These are phyloP conservation scores for Fusarium avenaceum DNA, from an alignment of 2,329 filamentous ascomycete genomes.

Conservation along the genomic window DNA sequence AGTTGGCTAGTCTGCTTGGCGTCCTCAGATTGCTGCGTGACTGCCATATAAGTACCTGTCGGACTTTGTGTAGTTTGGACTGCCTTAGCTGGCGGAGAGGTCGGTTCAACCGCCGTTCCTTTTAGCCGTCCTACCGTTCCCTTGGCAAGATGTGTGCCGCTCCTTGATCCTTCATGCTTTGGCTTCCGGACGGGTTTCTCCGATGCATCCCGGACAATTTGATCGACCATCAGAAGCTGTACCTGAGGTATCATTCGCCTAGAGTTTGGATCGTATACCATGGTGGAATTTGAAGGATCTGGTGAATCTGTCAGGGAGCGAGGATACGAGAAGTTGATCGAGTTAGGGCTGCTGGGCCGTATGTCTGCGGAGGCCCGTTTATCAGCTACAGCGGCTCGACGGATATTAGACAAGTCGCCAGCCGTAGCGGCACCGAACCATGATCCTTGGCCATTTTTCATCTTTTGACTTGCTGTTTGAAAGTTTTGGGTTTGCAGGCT, in stretches of 20 bases:
- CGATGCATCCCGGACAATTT: constrained; percentile 56
- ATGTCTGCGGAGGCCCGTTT: constrained; percentile 50
- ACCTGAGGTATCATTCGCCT: constrained; percentile 69
- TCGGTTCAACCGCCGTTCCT: constrained; percentile 61
- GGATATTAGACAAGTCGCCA: constrained; percentile 61
- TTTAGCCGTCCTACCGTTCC: constrained; percentile 67
- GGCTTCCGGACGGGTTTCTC: constrained; percentile 58
- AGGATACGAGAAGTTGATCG: constrained; percentile 72
- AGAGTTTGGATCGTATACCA: constrained; percentile 77
- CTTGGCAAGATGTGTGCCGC: constrained; percentile 62
- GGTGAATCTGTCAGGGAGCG: constrained; percentile 60
- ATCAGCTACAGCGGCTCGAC: constrained; percentile 58
- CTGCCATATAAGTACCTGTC: not conserved
- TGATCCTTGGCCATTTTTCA: constrained; percentile 58
- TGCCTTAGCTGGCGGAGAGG: constrained; percentile 15
- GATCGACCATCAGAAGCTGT: constrained; percentile 60
- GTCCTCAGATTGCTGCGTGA: constrained; percentile 15
- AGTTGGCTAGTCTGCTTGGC: constrained; percentile 1
- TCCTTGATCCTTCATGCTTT: constrained; percentile 57
- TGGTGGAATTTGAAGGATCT: constrained; percentile 54
- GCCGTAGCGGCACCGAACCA: constrained; percentile 64
- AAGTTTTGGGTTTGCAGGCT: constrained; percentile 65
- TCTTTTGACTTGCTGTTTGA: constrained; percentile 66
- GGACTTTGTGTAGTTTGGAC: constrained; percentile 47
- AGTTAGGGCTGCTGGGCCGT: constrained; percentile 62